phyloP scores from a whole-genome alignment of 495 filamentous ascomycete genomes.

The Aspergillus taichungensis region DNA sequence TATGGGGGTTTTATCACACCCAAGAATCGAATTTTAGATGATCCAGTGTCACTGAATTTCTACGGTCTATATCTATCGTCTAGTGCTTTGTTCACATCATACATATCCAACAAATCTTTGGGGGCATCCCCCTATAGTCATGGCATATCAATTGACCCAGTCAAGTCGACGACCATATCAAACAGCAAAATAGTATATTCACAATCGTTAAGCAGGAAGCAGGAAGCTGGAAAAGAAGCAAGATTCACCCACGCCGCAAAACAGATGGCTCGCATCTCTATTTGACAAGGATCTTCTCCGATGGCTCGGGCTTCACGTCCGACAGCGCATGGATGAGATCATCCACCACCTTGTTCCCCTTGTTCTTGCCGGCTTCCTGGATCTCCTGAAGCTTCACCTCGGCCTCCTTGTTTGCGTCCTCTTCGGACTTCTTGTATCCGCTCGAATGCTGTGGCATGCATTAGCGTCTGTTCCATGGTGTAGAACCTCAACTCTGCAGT shows the following conservation, averaged over 20 bases:
- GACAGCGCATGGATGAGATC: slow-evolving; percentile 72
- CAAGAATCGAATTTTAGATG: no score
- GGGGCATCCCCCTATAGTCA: no score
- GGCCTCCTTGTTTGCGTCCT: slow-evolving; percentile 75
- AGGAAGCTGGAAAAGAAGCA: slow-evolving; percentile 7
- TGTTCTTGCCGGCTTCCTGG: slow-evolving; percentile 65
- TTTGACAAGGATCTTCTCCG: slow-evolving; percentile 41
- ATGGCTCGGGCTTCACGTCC: slow-evolving; percentile 65
- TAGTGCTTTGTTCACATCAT: neutral
- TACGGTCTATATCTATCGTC: no score
- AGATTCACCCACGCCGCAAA: slow-evolving; percentile 11
- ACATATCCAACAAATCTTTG: neutral
- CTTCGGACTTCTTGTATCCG: slow-evolving; percentile 80
- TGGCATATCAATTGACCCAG: no score
- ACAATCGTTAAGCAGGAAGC: slow-evolving; percentile 7
- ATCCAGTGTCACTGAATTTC: no score
- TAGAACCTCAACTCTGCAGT: neutral
- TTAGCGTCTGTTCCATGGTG: slow-evolving; percentile 5
- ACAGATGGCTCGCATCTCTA: slow-evolving; percentile 8
- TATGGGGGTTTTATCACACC: no score
- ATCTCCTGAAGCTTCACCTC: slow-evolving; percentile 77
- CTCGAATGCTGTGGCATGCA: slow-evolving; percentile 56
- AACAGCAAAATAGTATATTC: slow-evolving; percentile 5
- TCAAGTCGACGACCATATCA: no score
- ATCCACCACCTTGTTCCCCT: slow-evolving; percentile 68